Base-by-base conservation (phyloP, 2,329 filamentous ascomycete genomes). In the Colletotrichum sp. region DNA sequence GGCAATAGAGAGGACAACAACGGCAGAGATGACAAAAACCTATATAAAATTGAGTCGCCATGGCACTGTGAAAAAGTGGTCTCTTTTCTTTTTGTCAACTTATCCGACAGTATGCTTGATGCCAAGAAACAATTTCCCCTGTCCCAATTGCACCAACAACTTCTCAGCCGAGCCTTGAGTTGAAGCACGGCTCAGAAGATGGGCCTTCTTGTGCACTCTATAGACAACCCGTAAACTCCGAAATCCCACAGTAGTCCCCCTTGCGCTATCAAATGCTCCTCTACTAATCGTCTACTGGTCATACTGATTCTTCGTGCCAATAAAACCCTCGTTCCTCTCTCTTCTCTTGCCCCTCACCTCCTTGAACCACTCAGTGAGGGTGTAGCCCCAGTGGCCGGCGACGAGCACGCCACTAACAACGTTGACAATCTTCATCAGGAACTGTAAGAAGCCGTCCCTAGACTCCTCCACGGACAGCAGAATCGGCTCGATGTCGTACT, bases 401-500 rank as follows among this genome's bases (percentile, higher is more conserved):
- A 99, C 97, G 78, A 99, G 88, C 24, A 98, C 95, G 16, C 97
- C 97, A 76, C 93, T 95, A 13, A 98, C 89, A 21, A 99, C 94
- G 85, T 99, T 99, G 79, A 99, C 93, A 67, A 98, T 86, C 83
- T 96, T 93, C 79, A 99, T 90, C 60, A 96, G 77, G 80, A 99
- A 92, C 28, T 90, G 89, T 78, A 98, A 86, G 75, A 98, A 88
- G 59, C 94, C 90, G 73, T 93, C 93, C 82, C 96, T 92, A 81
- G 93, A 92, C 87, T 99, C 96, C 77, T 94, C 93, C 57, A 99
- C 93, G 32, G 94, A 93, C 69, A 99, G 89, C 84, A 97, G 88
- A 80, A 99, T 96, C 2, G 97, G 97, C 88, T 99, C 97, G 80
- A 99, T 98, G 84, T 99, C 96, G 87, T 98, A 99, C 88, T 99